A percentile compares a stretch with the other conserved stretches of the same genome.
Evolutionary conservation across 2,329 filamentous ascomycete species (phyloP).

Genomic region (Onygenales sp.): DNA sequence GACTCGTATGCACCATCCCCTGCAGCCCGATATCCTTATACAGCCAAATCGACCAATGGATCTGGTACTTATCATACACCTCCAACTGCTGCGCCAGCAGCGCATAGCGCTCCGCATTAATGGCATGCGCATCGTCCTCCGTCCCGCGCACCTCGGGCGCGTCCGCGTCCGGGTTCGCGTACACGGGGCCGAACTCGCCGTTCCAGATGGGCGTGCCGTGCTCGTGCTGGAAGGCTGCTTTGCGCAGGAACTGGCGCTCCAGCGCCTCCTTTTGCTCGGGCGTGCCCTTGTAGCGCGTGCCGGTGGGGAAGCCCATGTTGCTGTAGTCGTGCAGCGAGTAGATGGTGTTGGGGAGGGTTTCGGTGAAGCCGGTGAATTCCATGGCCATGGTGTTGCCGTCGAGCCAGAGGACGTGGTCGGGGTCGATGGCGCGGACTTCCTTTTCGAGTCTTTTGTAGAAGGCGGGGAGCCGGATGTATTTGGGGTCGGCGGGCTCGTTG

Average conservation of each 20-base stretch:
- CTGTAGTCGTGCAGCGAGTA: constrained; percentile 38
- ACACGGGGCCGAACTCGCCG: constrained; percentile 43
- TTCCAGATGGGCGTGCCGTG: constrained; percentile 41
- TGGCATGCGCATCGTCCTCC: constrained; percentile 22
- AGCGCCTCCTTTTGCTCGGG: constrained; percentile 32
- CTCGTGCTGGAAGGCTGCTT: constrained; percentile 37
- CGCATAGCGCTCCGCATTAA: constrained; percentile 37
- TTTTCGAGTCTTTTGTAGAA: constrained; percentile 41
- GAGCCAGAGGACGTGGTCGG: constrained; percentile 37
- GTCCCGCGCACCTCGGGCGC: too few species aligned
- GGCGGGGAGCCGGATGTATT: constrained; percentile 35
- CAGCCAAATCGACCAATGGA: constrained; percentile 52
- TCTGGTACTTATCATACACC: constrained; percentile 44
- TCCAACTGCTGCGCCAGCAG: constrained; percentile 40
- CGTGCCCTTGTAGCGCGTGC: constrained; percentile 32
- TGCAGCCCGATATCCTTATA: constrained; percentile 51
- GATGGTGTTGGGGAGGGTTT: constrained; percentile 35
- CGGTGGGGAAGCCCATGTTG: constrained; percentile 35
- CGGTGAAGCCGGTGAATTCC: constrained; percentile 37
- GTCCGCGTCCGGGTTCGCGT: constrained; percentile 21
- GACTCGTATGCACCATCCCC: constrained; percentile 44
- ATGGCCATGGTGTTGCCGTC: constrained; percentile 38
- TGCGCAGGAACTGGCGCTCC: constrained; percentile 36
- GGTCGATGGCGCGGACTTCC: constrained; percentile 37
- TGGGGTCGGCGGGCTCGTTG: constrained; percentile 42